phyloP scores from a whole-genome alignment of 441 rosid species.

The Jatropha multifida region DNA sequence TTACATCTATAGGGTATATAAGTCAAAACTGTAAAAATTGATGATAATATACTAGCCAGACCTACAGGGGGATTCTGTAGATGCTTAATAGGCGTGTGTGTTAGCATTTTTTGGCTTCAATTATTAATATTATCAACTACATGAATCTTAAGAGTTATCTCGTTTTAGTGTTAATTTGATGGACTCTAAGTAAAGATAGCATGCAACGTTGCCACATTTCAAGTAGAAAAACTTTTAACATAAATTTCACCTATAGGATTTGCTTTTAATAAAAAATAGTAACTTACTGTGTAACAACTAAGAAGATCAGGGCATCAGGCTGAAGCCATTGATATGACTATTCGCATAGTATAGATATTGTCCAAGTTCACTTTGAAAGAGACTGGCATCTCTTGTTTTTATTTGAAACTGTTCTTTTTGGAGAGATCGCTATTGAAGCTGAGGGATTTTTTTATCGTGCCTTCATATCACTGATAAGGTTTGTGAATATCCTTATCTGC shows the following conservation, averaged over 20 bases:
- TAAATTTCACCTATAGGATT: neutral
- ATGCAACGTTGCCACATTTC: neutral
- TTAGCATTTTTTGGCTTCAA: neutral
- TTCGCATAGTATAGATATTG: neutral
- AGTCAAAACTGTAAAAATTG: neutral
- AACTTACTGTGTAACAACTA: neutral
- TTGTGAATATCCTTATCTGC: neutral
- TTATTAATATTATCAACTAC: neutral
- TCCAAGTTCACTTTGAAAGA: neutral
- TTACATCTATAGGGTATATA: neutral
- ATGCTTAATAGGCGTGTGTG: neutral
- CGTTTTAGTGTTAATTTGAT: neutral
- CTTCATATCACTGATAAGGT: neutral
- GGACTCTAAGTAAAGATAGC: neutral
- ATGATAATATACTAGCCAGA: neutral
- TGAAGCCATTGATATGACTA: neutral
- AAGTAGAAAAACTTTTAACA: neutral
- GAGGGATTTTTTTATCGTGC: neutral
- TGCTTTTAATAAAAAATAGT: neutral
- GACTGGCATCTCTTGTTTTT: neutral
- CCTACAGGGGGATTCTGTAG: neutral
- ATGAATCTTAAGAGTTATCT: neutral
- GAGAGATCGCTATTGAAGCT: neutral
- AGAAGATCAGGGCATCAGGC: neutral
- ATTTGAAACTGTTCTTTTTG: neutral